These are phyloP conservation scores for Penicillium polonicum DNA, from an alignment of 2,329 filamentous ascomycete genomes.

Conservation along the genomic window DNA sequence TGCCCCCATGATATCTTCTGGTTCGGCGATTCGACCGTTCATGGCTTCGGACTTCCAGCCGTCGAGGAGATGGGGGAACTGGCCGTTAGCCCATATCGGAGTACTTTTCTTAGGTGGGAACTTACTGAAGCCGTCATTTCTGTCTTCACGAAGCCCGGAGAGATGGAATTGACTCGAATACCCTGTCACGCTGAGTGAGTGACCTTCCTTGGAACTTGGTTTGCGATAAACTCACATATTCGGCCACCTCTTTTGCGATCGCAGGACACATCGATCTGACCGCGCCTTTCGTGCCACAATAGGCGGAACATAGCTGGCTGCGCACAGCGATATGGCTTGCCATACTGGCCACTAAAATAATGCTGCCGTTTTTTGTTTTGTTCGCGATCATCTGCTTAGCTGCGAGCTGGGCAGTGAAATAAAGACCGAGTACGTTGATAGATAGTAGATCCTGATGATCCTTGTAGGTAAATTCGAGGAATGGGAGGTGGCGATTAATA, in stretches of 20 bases:
- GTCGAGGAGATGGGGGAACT: conserved; percentile 50
- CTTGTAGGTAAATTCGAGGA: conserved; percentile 47
- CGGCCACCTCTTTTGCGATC: conserved; percentile 48
- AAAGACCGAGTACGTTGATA: conserved; percentile 49
- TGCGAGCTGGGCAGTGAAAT: conserved; percentile 50
- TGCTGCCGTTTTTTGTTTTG: conserved; percentile 52
- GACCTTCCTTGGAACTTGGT: rapidly evolving
- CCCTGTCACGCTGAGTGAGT: conserved; percentile 24
- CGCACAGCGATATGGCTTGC: conserved; percentile 53
- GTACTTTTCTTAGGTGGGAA: background rate
- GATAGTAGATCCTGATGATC: conserved; percentile 44
- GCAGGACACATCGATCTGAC: conserved; percentile 49
- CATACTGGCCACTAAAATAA: conserved; percentile 56
- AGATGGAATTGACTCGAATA: conserved; percentile 46
- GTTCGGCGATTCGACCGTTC: conserved; percentile 49
- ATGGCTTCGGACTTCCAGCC: conserved; percentile 53
- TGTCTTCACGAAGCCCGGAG: conserved; percentile 41
- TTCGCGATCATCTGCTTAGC: conserved; percentile 54
- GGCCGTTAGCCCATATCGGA: conserved; percentile 11
- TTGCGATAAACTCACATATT: conserved; percentile 31
- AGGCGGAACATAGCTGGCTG: conserved; percentile 50
- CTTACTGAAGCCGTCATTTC: conserved; percentile 37
- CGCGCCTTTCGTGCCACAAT: conserved; percentile 51
- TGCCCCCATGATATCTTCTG: conserved; percentile 52
- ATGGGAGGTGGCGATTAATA: conserved; percentile 46